Percentiles rank a stretch among this genome's conserved stretches.
Conservation (phyloP, 345 rosid species). For the Orychophragmus violaceus region DNA sequence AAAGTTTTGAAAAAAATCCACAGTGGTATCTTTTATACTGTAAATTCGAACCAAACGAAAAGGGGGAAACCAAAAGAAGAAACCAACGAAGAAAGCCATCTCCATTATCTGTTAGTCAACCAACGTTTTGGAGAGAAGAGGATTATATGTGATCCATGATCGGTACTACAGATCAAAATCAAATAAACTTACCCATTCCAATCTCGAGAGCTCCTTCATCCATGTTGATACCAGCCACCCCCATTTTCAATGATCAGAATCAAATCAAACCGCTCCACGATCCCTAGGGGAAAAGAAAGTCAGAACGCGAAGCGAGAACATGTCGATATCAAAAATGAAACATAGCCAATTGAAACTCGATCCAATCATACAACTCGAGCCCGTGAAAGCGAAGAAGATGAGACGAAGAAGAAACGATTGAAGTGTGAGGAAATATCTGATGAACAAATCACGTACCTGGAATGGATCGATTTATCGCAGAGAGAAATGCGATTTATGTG, state of each 20-base stretch:
- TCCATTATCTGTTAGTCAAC: conserved; percentile 1
- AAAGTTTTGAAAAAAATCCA: not conserved
- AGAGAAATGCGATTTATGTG: not conserved
- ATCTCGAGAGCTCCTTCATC: conserved; percentile 78
- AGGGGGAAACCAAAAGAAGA: no score
- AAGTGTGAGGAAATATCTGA: conserved; percentile 13
- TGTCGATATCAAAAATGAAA: not conserved
- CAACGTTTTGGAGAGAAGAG: not conserved
- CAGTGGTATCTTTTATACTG: not conserved
- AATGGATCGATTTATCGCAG: conserved; percentile 5
- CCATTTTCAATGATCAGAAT: conserved; percentile 43
- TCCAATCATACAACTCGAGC: not conserved
- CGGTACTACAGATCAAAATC: not conserved
- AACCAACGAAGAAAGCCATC: not conserved
- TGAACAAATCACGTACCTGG: conserved; percentile 18
- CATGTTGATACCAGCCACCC: conserved; percentile 31
- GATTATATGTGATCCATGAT: not conserved
- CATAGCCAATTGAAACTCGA: not conserved
- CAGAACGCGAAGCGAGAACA: conserved; percentile 4
- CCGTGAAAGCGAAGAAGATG: conserved; percentile 1
- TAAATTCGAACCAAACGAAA: not conserved
- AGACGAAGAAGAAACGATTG: not conserved
- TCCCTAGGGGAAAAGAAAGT: not conserved
- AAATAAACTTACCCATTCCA: conserved; percentile 68
- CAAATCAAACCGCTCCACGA: conserved; percentile 17